Base-by-base conservation (phyloP, 2,329 filamentous ascomycete genomes). In the Cladosporium sp. region DNA sequence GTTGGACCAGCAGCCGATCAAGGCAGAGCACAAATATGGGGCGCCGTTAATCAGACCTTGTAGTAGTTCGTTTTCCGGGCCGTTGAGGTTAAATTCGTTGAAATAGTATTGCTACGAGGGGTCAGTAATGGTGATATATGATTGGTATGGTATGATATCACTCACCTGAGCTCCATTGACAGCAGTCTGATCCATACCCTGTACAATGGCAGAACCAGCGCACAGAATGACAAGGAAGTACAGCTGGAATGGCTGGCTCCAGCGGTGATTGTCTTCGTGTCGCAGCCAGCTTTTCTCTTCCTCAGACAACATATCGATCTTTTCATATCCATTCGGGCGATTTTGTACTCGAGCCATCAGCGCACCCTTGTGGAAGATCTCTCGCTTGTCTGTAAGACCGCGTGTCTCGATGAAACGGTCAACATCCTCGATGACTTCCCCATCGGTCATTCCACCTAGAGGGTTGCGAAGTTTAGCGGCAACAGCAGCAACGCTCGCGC, bases 1-100 rank as follows among this genome's bases (percentile, higher is more conserved):
- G 0, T 89, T 91, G 18, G 89, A 80, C 90, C 90, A 92, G 77
- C 89, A 92, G 23, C 89, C 88, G 57, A 89, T 76, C 52, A 91
- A 77, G 3, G 89, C 88, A 69, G 87, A 91, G 78, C 87, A 88
- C 1, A 91, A 83, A 68, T 89, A 89, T 0, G 86, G 86, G 0
- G 84, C 84, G 0, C 81, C 82, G 73, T 91, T 91, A 44, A 79
- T 7, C 90, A 81, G 16, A 87, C 89, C 71, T 55, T 69, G 69
- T 3, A 85, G 74, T 2, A 69, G 69, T 8, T 70, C 68, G 21
- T 70, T 58, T n/a, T 69, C 68, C 23, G 64, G 64, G 1, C 55
- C 55, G 11, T 66, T 67, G 31, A 75, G 72, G 49, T 65, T 61
- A 64, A 73, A 74, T 10, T 73, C 71, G 16, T 66, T 64, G 52